Conservation (phyloP, 2,329 filamentous ascomycete species). For the Hypoxylon sp. region DNA sequence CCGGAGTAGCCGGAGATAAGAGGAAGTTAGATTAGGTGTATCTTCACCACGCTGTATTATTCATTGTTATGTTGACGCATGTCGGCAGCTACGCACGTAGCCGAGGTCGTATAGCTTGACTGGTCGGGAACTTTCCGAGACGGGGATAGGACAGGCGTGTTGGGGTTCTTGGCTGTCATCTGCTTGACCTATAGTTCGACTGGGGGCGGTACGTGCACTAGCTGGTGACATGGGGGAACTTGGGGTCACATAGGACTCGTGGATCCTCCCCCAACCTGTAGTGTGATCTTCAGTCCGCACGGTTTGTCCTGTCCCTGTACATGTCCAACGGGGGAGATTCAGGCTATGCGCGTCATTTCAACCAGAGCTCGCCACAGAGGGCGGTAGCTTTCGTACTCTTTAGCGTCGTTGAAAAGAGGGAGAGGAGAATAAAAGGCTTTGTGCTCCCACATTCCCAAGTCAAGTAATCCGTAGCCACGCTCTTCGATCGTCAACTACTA, state of each 20-base stretch:
- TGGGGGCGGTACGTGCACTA: slow-evolving; percentile 31
- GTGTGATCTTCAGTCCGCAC: slow-evolving; percentile 32
- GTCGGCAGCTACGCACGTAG: slow-evolving; percentile 19
- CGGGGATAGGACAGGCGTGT: slow-evolving; percentile 9
- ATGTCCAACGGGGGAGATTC: slow-evolving; percentile 26
- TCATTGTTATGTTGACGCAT: slow-evolving; percentile 9
- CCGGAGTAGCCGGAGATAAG: slow-evolving; percentile 8
- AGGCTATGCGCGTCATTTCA: slow-evolving; percentile 43
- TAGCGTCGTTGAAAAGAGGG: slow-evolving; percentile 9
- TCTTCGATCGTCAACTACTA: slow-evolving; percentile 11
- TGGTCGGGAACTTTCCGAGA: slow-evolving; percentile 30
- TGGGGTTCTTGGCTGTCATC: slow-evolving; percentile 3
- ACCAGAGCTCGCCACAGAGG: slow-evolving; percentile 3
- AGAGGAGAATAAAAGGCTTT: slow-evolving; percentile 26
- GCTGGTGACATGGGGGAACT: neutral
- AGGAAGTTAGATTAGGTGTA: neutral
- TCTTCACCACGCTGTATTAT: slow-evolving; percentile 11
- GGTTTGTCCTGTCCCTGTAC: neutral
- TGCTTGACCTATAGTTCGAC: slow-evolving; percentile 18
- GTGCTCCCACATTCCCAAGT: slow-evolving; percentile 5
- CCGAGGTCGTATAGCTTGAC: slow-evolving; percentile 23
- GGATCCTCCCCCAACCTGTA: slow-evolving; percentile 27
- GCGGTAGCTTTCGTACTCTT: slow-evolving; percentile 13
- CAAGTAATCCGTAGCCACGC: neutral
- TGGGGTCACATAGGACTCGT: slow-evolving; percentile 3